Evolutionary conservation across 2,329 filamentous ascomycete species (phyloP), one percentile per base, ranked within the genome.

Genomic region (Clonostachys rhizophaga): DNA sequence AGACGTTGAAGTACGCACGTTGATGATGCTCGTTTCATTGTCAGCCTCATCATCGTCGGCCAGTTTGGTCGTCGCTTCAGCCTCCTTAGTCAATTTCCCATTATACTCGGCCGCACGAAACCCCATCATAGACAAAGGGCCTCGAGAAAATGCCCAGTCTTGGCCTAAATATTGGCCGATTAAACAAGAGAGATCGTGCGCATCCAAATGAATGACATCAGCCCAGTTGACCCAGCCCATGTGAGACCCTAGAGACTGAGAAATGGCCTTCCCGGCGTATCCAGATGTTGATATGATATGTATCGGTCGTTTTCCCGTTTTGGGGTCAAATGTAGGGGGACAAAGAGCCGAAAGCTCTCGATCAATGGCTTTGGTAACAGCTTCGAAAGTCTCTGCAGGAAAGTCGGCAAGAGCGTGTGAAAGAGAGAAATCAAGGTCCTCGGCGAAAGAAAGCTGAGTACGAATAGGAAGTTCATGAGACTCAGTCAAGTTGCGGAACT

Each of bases 111-210:
- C 72, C 42, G 78, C 67, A 53, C 72, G 69, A 52, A 83, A 85
- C 3, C 77, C 79, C 43, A 85, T 63, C 53, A 75, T 72, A 3
- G 79, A 75, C 11, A 79, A 63, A 17, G 69, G 61, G 2, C 78
- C 75, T 12, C 72, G 60, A 3, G 67, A 66, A 43, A 70, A 73
- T 5, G 68, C 67, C 64, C 67, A 72, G 49, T 78, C 74, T 56
- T 87, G 82, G 5, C 84, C 86, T 10, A 91, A 65, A 55, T 91
- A 89, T 40, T 81, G 75, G 4, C 84, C 86, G 1, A 85, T 75
- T 24, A 94, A 69, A 44, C 84, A 75, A 4, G 86, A 86, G 46
- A 95, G 67, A 57, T 87, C 84, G 51, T 84, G 78, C 2, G 88
- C 81, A 57, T 84, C 79, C 11, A 95, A 60, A 17, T 79, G 76